phyloP scores from a whole-genome alignment of 2,329 filamentous ascomycete species.

The Fusarium chlamydosporum region DNA sequence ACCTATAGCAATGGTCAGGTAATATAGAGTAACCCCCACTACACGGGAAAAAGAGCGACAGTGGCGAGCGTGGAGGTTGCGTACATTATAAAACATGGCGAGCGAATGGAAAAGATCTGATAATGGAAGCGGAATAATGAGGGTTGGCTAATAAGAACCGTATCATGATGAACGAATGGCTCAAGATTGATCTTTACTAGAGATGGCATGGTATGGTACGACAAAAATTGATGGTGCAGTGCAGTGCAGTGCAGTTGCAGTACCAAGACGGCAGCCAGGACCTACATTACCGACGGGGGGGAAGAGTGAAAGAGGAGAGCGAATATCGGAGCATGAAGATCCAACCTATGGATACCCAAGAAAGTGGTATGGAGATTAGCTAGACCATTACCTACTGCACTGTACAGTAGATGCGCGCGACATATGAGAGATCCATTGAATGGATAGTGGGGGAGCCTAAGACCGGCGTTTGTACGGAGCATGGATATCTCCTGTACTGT shows the following conservation, averaged over 20 bases:
- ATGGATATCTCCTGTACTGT: too few species aligned
- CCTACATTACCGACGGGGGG: conserved; percentile 24
- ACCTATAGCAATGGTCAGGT: background rate
- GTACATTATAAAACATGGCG: background rate
- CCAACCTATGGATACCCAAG: conserved; percentile 19
- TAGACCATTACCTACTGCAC: background rate
- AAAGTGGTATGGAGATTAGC: conserved; percentile 26
- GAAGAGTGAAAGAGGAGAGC: conserved; percentile 37
- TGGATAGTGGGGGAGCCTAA: conserved; percentile 28
- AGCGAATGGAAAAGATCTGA: conserved; percentile 45
- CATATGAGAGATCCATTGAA: conserved; percentile 20
- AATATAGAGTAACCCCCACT: conserved; percentile 34
- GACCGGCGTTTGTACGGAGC: conserved; percentile 24
- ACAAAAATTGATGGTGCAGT: background rate
- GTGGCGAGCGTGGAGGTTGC: conserved; percentile 40
- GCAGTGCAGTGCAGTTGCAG: too few species aligned
- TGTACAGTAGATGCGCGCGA: conserved; percentile 29
- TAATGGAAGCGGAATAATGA: conserved; percentile 42
- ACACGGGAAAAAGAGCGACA: conserved; percentile 14
- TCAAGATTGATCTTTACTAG: conserved; percentile 38
- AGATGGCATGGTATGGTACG: conserved; percentile 32
- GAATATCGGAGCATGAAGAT: conserved; percentile 38
- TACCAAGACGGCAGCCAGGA: conserved; percentile 30
- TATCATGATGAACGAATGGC: conserved; percentile 38
- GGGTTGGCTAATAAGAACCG: conserved; percentile 46